Conservation (phyloP, 805 yeast species). For the Lipomyces spencermartinsiae region DNA sequence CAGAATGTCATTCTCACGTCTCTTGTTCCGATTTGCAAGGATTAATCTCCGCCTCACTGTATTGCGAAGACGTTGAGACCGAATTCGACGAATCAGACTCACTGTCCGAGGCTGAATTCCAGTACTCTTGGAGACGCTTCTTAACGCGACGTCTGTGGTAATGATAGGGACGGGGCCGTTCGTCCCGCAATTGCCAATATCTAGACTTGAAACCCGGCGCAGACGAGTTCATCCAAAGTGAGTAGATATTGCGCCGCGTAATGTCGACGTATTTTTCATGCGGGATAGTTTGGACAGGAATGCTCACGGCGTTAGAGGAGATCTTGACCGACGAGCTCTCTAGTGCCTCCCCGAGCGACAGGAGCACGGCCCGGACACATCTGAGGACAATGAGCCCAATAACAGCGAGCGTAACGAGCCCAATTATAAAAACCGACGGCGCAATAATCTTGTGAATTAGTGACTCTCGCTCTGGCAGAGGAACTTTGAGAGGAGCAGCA, state of each 20-base stretch:
- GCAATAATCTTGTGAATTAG: background rate
- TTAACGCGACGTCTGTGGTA: background rate
- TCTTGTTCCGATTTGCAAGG: background rate
- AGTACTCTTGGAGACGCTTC: background rate
- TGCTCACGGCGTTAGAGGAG: conserved; percentile 6
- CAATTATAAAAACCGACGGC: background rate
- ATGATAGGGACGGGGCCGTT: background rate
- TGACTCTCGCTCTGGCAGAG: background rate
- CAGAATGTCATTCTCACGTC: background rate
- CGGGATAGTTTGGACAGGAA: conserved; percentile 16
- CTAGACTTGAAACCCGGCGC: conserved; percentile 19
- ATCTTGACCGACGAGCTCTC: background rate
- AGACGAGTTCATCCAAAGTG: conserved; percentile 14
- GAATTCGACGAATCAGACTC: background rate
- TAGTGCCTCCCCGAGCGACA: background rate
- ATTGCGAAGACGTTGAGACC: background rate
- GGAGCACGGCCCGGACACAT: background rate
- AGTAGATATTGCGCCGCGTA: background rate
- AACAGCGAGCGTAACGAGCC: background rate
- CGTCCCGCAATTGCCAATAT: conserved; percentile 8
- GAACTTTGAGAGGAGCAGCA: background rate
- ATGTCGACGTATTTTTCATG: conserved; percentile 20
- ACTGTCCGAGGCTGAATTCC: background rate
- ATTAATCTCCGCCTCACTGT: background rate
- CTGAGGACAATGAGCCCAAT: background rate